A percentile compares a stretch with the other conserved stretches of the same genome.
These are phyloP conservation scores for Venturia asperata DNA, from an alignment of 2,329 filamentous ascomycete species.

Conservation along the genomic window DNA sequence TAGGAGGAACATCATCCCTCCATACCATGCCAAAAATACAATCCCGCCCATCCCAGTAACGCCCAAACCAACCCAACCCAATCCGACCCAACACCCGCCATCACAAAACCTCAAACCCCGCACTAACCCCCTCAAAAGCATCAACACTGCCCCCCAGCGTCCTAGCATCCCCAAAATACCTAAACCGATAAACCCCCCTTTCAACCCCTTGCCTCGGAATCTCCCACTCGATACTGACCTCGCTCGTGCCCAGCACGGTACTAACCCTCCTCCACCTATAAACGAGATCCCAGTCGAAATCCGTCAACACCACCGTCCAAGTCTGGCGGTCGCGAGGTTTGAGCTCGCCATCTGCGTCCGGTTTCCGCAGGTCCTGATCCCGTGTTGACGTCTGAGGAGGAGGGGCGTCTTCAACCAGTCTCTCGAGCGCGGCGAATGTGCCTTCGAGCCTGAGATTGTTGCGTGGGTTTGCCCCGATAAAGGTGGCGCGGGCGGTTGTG, in stretches of 20 bases:
- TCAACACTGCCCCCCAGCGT: slow-evolving; percentile 53
- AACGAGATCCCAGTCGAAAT: slow-evolving; percentile 76
- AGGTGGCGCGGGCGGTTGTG: slow-evolving; percentile 56
- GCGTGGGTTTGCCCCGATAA: slow-evolving; percentile 81
- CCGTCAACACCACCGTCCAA: slow-evolving; percentile 64
- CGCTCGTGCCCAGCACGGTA: slow-evolving; percentile 63
- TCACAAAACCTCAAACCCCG: slow-evolving; percentile 6
- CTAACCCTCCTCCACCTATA: slow-evolving; percentile 73
- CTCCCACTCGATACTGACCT: slow-evolving; percentile 76
- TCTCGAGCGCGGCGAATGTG: slow-evolving; percentile 73
- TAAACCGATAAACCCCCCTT: slow-evolving; percentile 65
- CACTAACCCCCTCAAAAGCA: slow-evolving; percentile 61
- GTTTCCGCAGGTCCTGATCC: too few species aligned
- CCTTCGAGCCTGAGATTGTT: slow-evolving; percentile 75
- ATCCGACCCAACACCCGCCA: too few species aligned
- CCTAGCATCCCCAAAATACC: slow-evolving; percentile 82
- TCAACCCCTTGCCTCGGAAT: slow-evolving; percentile 43
- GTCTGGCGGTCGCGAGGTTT: slow-evolving; percentile 15
- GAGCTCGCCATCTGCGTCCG: neutral
- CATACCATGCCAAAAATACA: too few species aligned
- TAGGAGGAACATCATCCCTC: too few species aligned
- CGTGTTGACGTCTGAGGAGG: too few species aligned
- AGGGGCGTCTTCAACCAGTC: slow-evolving; percentile 33
- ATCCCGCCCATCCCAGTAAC: neutral
- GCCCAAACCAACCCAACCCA: neutral